Evolutionary conservation across 2,329 filamentous ascomycete genomes (phyloP), one percentile per base, ranked within the genome.

Genomic region (Daldinia eschscholtzii): DNA sequence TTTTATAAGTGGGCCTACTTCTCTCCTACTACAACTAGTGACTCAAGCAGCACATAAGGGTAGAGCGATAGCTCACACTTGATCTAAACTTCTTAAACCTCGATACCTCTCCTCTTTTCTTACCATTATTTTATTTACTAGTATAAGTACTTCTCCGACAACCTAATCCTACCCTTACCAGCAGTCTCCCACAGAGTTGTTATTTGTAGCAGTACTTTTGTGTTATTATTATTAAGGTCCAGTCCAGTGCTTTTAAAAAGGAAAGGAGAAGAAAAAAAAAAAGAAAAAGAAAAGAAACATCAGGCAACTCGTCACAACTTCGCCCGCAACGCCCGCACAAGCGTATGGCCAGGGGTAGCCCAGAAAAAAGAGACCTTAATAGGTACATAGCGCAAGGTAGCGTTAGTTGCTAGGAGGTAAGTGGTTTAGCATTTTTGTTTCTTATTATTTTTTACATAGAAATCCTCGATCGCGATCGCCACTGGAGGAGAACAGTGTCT

Each of bases 401-500:
- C 57, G 46, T 48, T 48, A 41, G n/a, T 23, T 55, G 52, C 52
- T 37, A 55, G 35, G 30, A 39, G 33, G 20, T 35, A 55, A 55
- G 35, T 13, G 30, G 52, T 55, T 30, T 55, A 55, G 52, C 52
- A 37, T 37, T 37, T 55, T 23, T 41, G 28, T 59, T 58, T 60
- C 35, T 44, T 42, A 26, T 37, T 35, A 9, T 35, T 33, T 44
- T 50, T 50, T 52, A 58, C 41, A 57, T 35, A 57, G 46, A 61
- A 65, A 58, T 15, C 28, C 65, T 65, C 65, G 68, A 70, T 70
- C 68, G 68, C 68, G 68, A 70, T 70, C 65, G 68, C 68, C 65
- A 70, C 58, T 68, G 53, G 65, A 55, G 53, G 65, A 55, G 61
- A 52, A 50, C 20, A 23, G 42, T 53, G 48, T 53, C 33, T 65